Conservation (phyloP, 371 early-diverging fungal species). For the Actinomucor elegans region DNA sequence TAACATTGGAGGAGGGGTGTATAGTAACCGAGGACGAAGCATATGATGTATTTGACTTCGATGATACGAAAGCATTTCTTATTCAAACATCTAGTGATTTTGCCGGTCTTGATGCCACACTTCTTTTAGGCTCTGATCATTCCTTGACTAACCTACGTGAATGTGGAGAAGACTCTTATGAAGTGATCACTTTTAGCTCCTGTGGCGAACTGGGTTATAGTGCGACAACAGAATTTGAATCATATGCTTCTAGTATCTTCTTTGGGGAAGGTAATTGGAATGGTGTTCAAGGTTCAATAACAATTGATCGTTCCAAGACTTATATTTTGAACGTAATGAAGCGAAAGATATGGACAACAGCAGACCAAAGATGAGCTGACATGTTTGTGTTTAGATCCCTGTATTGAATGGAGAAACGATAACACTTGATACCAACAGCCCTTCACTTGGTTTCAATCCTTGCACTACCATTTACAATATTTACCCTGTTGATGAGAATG, state of each 20-base stretch:
- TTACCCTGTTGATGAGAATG: conserved; percentile 17
- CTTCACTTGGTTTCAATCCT: conserved; percentile 2
- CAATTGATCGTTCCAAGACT: background rate
- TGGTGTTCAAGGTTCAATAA: conserved; percentile 11
- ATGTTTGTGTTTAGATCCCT: too few relatives aligned
- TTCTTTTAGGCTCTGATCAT: background rate
- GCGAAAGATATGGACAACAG: too few relatives aligned
- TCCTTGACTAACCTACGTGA: background rate
- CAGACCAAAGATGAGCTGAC: too few relatives aligned
- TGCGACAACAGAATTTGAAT: background rate
- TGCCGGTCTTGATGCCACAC: background rate
- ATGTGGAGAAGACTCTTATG: background rate
- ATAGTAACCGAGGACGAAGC: background rate
- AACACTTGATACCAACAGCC: conserved; percentile 3
- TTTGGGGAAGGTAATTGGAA: conserved; percentile 17
- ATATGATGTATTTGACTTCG: conserved; percentile 3
- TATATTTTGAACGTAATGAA: conserved; percentile 18
- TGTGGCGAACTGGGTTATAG: background rate
- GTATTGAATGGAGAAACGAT: conserved; percentile 13
- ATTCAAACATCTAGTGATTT: background rate
- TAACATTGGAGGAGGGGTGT: background rate
- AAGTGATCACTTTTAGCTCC: background rate
- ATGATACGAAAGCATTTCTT: background rate
- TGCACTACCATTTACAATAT: conserved; percentile 24
- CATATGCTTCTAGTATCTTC: conserved; percentile 6